phyloP scores from a whole-genome alignment of 805 yeast genomes.

The Starmerella davenportii region DNA sequence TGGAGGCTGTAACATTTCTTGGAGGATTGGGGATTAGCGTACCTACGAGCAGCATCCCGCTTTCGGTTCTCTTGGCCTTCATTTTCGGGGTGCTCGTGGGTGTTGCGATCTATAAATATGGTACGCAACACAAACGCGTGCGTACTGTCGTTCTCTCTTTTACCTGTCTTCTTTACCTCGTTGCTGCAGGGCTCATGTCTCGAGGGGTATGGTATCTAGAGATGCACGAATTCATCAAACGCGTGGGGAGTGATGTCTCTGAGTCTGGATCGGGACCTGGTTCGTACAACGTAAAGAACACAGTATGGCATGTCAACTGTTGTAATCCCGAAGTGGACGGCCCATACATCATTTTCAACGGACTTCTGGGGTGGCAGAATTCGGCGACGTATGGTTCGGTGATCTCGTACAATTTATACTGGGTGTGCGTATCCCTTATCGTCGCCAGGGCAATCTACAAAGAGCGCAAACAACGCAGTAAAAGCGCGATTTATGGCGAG shows the following conservation, averaged over 20 bases:
- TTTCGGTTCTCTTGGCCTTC: slow-evolving; percentile 44
- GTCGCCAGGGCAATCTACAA: slow-evolving; percentile 29
- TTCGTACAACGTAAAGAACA: slow-evolving; percentile 57
- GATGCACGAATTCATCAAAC: slow-evolving; percentile 51
- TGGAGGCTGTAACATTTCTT: slow-evolving; percentile 79
- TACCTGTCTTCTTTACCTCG: slow-evolving; percentile 64
- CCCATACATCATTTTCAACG: slow-evolving; percentile 79
- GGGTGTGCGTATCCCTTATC: slow-evolving; percentile 35
- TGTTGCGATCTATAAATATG: slow-evolving; percentile 49
- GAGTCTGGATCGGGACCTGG: slow-evolving; percentile 92
- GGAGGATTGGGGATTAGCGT: slow-evolving; percentile 75
- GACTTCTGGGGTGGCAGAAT: slow-evolving; percentile 85
- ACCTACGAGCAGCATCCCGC: slow-evolving; percentile 45
- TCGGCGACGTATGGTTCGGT: slow-evolving; percentile 85
- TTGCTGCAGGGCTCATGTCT: slow-evolving; percentile 73
- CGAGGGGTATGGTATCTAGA: slow-evolving; percentile 86
- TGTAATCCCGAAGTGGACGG: slow-evolving; percentile 89
- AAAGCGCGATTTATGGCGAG: too few species aligned
- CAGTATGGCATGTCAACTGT: slow-evolving; percentile 90
- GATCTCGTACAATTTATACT: slow-evolving; percentile 48
- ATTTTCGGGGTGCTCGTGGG: slow-evolving; percentile 48
- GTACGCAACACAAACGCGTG: slow-evolving; percentile 49
- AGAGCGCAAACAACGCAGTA: slow-evolving; percentile 22
- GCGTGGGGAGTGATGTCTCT: slow-evolving; percentile 70
- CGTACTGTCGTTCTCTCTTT: slow-evolving; percentile 57